Evolutionary conservation across 805 yeast species (phyloP).

Genomic region (Starmerella apis): DNA sequence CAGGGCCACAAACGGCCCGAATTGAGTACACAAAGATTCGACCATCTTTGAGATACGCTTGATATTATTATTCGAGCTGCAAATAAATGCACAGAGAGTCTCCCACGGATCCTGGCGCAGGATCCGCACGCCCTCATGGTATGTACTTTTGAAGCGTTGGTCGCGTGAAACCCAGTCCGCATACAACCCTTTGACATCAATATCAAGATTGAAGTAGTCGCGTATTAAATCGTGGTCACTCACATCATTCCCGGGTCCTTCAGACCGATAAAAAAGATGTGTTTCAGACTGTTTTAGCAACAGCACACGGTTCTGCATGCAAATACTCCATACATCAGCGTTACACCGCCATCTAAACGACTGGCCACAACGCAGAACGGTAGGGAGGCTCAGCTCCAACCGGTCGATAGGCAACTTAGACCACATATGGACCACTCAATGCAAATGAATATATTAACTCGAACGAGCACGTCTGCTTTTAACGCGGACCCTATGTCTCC

Average conservation of each 20-base stretch:
- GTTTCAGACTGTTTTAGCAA: slow-evolving; percentile 51
- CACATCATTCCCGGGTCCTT: slow-evolving; percentile 21
- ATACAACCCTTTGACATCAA: slow-evolving; percentile 46
- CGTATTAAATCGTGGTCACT: slow-evolving; percentile 36
- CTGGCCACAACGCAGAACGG: slow-evolving; percentile 75
- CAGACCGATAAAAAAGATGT: slow-evolving; percentile 41
- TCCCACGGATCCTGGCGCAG: slow-evolving; percentile 97
- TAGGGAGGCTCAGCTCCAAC: slow-evolving; percentile 47
- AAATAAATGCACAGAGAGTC: slow-evolving; percentile 75
- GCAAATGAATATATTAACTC: too few species aligned
- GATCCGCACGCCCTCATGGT: slow-evolving; percentile 62
- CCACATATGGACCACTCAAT: slow-evolving; percentile 21
- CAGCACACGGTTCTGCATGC: slow-evolving; percentile 49
- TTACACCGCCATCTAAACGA: slow-evolving; percentile 68
- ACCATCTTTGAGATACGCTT: slow-evolving; percentile 91
- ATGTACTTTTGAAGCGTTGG: slow-evolving; percentile 22
- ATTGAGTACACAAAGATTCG: slow-evolving; percentile 57
- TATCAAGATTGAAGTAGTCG: slow-evolving; percentile 62
- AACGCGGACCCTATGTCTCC: background rate
- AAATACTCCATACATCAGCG: slow-evolving; percentile 44
- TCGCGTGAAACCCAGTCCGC: slow-evolving; percentile 46
- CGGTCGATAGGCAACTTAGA: slow-evolving; percentile 20
- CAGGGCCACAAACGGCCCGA: slow-evolving; percentile 51
- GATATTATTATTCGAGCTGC: slow-evolving; percentile 92
- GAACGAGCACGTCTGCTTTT: too few species aligned